Percentiles rank a stretch among this genome's conserved stretches.
Conservation (phyloP, 345 rosid species). For the Excoecaria cochinchinensis region DNA sequence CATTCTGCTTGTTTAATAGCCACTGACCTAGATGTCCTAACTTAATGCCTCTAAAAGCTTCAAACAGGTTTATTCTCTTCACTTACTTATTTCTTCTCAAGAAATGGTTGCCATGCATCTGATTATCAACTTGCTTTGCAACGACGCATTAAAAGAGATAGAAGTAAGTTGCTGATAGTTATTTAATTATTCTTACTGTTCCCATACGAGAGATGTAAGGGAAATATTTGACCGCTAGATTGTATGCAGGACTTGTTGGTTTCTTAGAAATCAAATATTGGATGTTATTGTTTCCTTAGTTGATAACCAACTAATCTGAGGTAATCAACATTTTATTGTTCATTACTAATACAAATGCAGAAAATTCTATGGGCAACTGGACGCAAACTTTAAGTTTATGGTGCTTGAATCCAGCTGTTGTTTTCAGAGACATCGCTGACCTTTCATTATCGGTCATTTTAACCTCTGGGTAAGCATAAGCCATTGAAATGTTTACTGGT, state of each 20-base stretch:
- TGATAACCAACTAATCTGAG: not conserved
- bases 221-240: not conserved
- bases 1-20: slow-evolving; percentile 8
- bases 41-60: slow-evolving; percentile 21
- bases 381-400: slow-evolving; percentile 73
- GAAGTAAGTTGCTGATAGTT: slow-evolving; percentile 39
- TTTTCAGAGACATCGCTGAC: slow-evolving; percentile 78
- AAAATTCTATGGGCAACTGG: slow-evolving; percentile 55
- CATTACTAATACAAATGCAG: slow-evolving; percentile 38
- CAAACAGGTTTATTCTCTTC: slow-evolving; percentile 78
- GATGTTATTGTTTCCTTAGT: not conserved
- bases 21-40: slow-evolving; percentile 11
- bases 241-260: not conserved
- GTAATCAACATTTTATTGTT: not conserved
- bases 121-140: slow-evolving; percentile 86
- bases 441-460: slow-evolving; percentile 85
- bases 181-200: not conserved
- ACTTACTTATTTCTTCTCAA: slow-evolving; percentile 87
- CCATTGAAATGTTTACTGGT: not conserved
- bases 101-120: slow-evolving; percentile 60
- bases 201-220: not conserved
- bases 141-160: slow-evolving; percentile 58
- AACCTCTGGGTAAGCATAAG: slow-evolving; percentile 84
- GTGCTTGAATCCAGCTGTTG: slow-evolving; percentile 98
- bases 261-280: not conserved